Evolutionary conservation across 2,329 filamentous ascomycete genomes (phyloP).

Genomic region (Leptographium galeiforme): DNA sequence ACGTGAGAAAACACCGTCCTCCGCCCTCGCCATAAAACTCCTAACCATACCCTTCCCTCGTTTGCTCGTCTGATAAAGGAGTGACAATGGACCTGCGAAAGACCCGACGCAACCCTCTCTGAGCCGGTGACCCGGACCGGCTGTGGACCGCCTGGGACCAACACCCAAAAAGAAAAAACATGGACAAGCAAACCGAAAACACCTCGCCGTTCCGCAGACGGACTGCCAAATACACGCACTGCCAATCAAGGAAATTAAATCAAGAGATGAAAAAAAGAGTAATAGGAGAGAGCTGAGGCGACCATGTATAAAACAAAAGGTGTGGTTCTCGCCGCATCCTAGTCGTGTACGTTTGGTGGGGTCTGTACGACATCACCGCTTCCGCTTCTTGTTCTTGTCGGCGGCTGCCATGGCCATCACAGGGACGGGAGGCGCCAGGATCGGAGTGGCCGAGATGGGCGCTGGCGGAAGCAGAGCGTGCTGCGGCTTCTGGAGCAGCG

Average conservation of each 20-base stretch:
- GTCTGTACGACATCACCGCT: slow-evolving; percentile 27
- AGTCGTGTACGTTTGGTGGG: neutral
- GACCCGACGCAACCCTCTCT: neutral
- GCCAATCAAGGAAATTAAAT: neutral
- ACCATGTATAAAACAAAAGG: neutral
- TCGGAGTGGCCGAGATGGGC: slow-evolving; percentile 25
- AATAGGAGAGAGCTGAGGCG: neutral
- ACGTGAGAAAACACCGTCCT: neutral
- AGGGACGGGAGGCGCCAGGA: slow-evolving; percentile 9
- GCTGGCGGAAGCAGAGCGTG: slow-evolving; percentile 28
- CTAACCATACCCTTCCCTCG: slow-evolving; percentile 5
- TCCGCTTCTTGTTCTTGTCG: slow-evolving; percentile 50
- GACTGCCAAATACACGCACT: neutral
- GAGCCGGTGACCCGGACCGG: neutral
- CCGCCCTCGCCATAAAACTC: slow-evolving; percentile 2
- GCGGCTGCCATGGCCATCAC: slow-evolving; percentile 10
- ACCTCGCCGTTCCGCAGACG: neutral
- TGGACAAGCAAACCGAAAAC: neutral
- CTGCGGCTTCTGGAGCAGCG: slow-evolving; percentile 2
- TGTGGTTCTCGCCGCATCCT: neutral
- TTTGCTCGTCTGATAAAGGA: slow-evolving; percentile 4
- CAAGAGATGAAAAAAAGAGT: neutral
- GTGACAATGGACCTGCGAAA: neutral
- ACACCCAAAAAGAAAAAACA: neutral
- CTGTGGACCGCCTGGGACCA: neutral